phyloP scores from a whole-genome alignment of 2,329 filamentous ascomycete species.

The Clonostachys rosea region DNA sequence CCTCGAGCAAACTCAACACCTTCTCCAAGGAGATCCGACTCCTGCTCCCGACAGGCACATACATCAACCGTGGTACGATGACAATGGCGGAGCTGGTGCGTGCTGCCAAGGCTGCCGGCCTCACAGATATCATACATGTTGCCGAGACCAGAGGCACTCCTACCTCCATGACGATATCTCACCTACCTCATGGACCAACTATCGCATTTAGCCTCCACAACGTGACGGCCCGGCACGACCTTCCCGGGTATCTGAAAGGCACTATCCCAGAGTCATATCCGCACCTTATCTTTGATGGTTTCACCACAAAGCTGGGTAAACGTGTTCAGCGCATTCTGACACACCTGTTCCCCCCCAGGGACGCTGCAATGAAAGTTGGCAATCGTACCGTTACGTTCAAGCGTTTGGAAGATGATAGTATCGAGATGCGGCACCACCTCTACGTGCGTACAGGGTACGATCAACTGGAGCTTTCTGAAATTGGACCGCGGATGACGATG shows the following conservation, averaged over 20 bases:
- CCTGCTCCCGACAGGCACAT: conserved; percentile 77
- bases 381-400: conserved; percentile 90
- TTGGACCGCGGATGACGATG: conserved; percentile 97
- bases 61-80: conserved; percentile 87
- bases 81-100: conserved; percentile 81
- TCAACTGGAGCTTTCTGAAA: conserved; percentile 82
- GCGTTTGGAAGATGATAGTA: conserved; percentile 80
- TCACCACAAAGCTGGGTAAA: conserved; percentile 73
- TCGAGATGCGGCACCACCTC: conserved; percentile 78
- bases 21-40: conserved; percentile 92
- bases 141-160: conserved; percentile 93
- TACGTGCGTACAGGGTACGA: conserved; percentile 92
- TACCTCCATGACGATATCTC: conserved; percentile 81
- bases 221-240: conserved; percentile 87
- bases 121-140: conserved; percentile 81
- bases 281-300: conserved; percentile 93
- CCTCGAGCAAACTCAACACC: conserved; percentile 76
- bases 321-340: conserved; percentile 88
- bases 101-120: conserved; percentile 73
- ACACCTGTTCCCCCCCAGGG: conserved; percentile 88
- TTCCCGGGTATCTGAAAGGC: conserved; percentile 80
- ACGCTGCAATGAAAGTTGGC: conserved; percentile 72
- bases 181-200: conserved; percentile 82
- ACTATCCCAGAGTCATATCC: conserved; percentile 92
- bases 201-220: conserved; percentile 84